Evolutionary conservation across 345 rosid genomes (phyloP).

Genomic region (Bruguiera gymnorhiza): DNA sequence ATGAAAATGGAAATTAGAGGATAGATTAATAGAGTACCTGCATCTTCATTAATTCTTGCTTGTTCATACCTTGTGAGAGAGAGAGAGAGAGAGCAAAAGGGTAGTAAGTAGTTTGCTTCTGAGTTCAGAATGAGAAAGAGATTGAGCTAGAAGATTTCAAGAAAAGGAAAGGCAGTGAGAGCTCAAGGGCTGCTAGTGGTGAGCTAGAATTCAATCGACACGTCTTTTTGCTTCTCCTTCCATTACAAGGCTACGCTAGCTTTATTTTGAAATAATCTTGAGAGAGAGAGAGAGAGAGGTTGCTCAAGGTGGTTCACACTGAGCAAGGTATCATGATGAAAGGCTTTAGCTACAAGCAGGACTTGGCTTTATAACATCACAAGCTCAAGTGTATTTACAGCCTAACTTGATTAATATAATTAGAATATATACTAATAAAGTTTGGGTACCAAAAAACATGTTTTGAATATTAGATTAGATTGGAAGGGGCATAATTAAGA

Average conservation of each 20-base stretch:
- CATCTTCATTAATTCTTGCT: constrained; percentile 69
- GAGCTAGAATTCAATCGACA: too few species aligned
- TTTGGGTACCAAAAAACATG: neutral
- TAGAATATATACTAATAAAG: neutral
- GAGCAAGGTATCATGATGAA: constrained; percentile 12
- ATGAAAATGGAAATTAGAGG: neutral
- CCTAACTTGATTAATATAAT: neutral
- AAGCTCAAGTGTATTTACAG: neutral
- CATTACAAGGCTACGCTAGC: too few species aligned
- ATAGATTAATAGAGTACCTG: constrained; percentile 45
- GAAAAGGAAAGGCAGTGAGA: neutral
- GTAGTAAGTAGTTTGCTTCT: constrained; percentile 8
- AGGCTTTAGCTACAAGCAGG: neutral
- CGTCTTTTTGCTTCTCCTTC: neutral
- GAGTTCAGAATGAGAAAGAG: constrained; percentile 9
- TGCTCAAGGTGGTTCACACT: constrained; percentile 37
- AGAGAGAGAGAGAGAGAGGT: neutral
- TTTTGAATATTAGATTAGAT: neutral
- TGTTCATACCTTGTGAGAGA: constrained; percentile 43
- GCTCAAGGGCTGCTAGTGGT: neutral
- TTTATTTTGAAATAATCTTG: too few species aligned
- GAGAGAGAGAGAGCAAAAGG: constrained; percentile 3
- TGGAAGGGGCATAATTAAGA: neutral
- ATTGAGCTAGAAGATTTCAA: constrained; percentile 9
- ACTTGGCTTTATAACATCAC: neutral